phyloP scores from a whole-genome alignment of 306 rosid genomes.

The Vigna radiata region DNA sequence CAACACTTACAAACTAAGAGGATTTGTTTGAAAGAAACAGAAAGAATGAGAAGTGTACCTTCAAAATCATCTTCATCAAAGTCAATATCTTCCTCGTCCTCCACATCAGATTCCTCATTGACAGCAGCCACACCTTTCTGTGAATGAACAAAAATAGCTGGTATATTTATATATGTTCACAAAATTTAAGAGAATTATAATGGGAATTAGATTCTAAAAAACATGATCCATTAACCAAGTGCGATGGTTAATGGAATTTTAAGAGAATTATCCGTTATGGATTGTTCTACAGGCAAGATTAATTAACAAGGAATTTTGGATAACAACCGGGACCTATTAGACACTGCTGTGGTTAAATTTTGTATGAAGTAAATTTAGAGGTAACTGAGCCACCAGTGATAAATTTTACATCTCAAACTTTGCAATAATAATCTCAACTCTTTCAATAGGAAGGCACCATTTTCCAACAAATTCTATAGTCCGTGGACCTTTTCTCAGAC shows the following conservation, averaged over 20 bases:
- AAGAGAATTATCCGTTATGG: not conserved
- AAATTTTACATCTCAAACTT: not conserved
- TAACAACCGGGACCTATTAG: slow-evolving; percentile 9
- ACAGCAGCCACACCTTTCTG: slow-evolving; percentile 78
- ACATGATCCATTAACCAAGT: slow-evolving; percentile 14
- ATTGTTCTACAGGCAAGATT: slow-evolving; percentile 8
- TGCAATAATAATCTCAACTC: slow-evolving; percentile 12
- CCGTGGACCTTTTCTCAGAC: not conserved
- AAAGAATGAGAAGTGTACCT: slow-evolving; percentile 47
- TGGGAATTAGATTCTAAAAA: slow-evolving; percentile 5
- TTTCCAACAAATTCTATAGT: not conserved
- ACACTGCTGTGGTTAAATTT: slow-evolving; percentile 9
- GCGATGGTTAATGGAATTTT: too few relatives aligned
- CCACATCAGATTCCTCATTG: slow-evolving; percentile 74
- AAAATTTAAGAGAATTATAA: slow-evolving; percentile 27
- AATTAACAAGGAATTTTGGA: not conserved
- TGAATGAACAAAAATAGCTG: slow-evolving; percentile 10
- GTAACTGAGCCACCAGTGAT: not conserved
- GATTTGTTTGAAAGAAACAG: not conserved
- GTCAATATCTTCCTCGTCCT: slow-evolving; percentile 84
- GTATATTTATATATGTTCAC: slow-evolving; percentile 11
- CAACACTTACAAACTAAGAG: slow-evolving; percentile 6
- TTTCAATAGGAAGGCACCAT: not conserved
- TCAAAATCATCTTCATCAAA: slow-evolving; percentile 93
- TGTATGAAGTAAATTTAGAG: slow-evolving; percentile 2